A percentile compares a stretch with the other conserved stretches of the same genome.
Evolutionary conservation across 2,329 filamentous ascomycete genomes (phyloP).

Genomic region (Lasiodiplodia gonubiensis): DNA sequence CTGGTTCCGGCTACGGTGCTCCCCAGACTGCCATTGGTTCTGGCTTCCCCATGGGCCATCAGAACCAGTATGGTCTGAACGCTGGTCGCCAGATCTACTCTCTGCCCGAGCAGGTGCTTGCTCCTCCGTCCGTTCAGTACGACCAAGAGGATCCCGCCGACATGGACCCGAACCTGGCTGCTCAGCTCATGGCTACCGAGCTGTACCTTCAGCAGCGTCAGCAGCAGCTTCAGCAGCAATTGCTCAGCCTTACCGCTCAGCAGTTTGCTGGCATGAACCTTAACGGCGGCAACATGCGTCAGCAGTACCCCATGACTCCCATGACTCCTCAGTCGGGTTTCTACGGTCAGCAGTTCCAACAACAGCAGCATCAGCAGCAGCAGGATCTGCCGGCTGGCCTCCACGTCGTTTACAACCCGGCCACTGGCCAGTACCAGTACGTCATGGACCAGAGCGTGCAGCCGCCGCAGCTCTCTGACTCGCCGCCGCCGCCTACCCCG

Average conservation of each 20-base stretch:
- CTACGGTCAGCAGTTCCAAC: constrained; percentile 71
- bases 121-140: constrained; percentile 80
- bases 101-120: constrained; percentile 82
- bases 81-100: constrained; percentile 66
- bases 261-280: constrained; percentile 81
- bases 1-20: constrained; percentile 50
- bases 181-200: constrained; percentile 89
- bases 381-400: constrained; percentile 73
- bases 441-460: constrained; percentile 66
- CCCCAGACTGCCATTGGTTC: constrained; percentile 66
- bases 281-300: constrained; percentile 48
- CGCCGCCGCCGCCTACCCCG: constrained; percentile 55
- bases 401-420: constrained; percentile 82
- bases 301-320: constrained; percentile 58
- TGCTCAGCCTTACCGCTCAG: constrained; percentile 83
- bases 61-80: constrained; percentile 53
- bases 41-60: constrained; percentile 55
- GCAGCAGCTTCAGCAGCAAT: constrained; percentile 91
- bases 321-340: constrained; percentile 61
- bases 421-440: constrained; percentile 83
- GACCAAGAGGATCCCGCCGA: constrained; percentile 69
- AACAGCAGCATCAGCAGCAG: constrained; percentile 59
- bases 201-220: constrained; percentile 93
- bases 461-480: constrained; percentile 49
- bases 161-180: constrained; percentile 85